phyloP scores from a whole-genome alignment of 169 alveolate species.

The Eimeria acervulina region DNA sequence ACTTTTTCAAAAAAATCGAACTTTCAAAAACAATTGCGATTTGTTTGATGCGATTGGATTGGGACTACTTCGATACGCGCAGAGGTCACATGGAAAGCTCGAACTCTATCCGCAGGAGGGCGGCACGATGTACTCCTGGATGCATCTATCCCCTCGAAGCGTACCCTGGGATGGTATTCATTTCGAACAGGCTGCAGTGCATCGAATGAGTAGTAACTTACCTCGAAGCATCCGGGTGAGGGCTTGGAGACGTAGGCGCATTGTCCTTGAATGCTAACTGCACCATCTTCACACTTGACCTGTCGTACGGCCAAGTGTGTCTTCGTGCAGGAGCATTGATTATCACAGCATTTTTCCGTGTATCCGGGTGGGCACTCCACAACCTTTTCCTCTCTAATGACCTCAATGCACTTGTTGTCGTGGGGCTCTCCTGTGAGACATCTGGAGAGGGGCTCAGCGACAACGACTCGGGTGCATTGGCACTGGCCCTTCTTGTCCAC shows the following conservation, averaged over 20 bases:
- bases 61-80: slow-evolving; percentile 15
- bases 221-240: slow-evolving; percentile 68
- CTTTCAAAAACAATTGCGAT: slow-evolving; percentile 62
- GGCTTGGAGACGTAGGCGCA: slow-evolving; percentile 57
- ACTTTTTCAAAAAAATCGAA: slow-evolving; percentile 17
- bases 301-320: slow-evolving; percentile 38
- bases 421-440: slow-evolving; percentile 69
- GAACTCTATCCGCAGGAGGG: slow-evolving; percentile 60
- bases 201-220: background rate
- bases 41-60: slow-evolving; percentile 56
- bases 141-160: slow-evolving; percentile 67
- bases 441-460: slow-evolving; percentile 30
- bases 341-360: slow-evolving; percentile 43
- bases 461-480: slow-evolving; percentile 28
- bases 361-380: slow-evolving; percentile 66
- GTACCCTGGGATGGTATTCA: slow-evolving; percentile 22
- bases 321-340: slow-evolving; percentile 66
- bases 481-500: slow-evolving; percentile 73
- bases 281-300: slow-evolving; percentile 45
- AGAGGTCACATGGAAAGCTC: background rate
- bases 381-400: background rate
- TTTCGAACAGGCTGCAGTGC: background rate
- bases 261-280: slow-evolving; percentile 21
- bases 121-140: slow-evolving; percentile 36
- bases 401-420: slow-evolving; percentile 55